These are phyloP conservation scores for Ramaria rubella DNA, from an alignment of 768 basidiomycete genomes.

Conservation along the genomic window DNA sequence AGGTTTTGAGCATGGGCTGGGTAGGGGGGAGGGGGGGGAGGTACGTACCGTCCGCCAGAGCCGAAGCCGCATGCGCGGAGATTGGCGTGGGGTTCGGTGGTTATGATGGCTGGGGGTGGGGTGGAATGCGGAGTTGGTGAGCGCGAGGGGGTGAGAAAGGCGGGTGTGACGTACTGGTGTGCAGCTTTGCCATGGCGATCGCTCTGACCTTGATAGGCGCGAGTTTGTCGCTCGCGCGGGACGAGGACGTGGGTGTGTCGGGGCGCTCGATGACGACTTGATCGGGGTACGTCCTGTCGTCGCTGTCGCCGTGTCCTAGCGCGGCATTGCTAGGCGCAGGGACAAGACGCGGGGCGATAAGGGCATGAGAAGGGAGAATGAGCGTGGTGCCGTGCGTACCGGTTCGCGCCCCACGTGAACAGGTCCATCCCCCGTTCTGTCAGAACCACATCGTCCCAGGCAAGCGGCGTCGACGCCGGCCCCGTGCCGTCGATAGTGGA, in stretches of 20 bases:
- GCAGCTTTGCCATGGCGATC: slow-evolving; percentile 79
- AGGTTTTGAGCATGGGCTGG: background rate
- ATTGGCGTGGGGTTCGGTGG: slow-evolving; percentile 66
- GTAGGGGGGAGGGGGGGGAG: background rate
- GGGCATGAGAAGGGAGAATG: slow-evolving; percentile 13
- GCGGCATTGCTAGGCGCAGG: slow-evolving; percentile 62
- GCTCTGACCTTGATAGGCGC: slow-evolving; percentile 55
- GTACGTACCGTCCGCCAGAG: slow-evolving; percentile 69
- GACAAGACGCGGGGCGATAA: slow-evolving; percentile 2
- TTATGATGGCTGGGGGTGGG: slow-evolving; percentile 49
- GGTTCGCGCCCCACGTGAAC: slow-evolving; percentile 83
- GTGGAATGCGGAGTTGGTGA: background rate
- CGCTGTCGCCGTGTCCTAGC: slow-evolving; percentile 75
- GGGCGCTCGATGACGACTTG: slow-evolving; percentile 48
- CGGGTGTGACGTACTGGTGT: slow-evolving; percentile 52
- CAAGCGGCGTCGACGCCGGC: slow-evolving; percentile 25
- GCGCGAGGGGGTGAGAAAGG: background rate
- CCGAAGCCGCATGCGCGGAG: slow-evolving; percentile 86
- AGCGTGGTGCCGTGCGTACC: slow-evolving; percentile 29
- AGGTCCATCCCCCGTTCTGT: slow-evolving; percentile 47
- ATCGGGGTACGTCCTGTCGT: slow-evolving; percentile 77
- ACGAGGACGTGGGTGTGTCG: slow-evolving; percentile 14
- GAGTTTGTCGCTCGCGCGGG: slow-evolving; percentile 44
- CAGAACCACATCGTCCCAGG: slow-evolving; percentile 3
- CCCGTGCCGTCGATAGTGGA: slow-evolving; percentile 75